Evolutionary conservation across 1,139 yeast genomes (phyloP), one percentile per base, ranked within the genome.

Genomic region (Protomyces lactucae-debilis): DNA sequence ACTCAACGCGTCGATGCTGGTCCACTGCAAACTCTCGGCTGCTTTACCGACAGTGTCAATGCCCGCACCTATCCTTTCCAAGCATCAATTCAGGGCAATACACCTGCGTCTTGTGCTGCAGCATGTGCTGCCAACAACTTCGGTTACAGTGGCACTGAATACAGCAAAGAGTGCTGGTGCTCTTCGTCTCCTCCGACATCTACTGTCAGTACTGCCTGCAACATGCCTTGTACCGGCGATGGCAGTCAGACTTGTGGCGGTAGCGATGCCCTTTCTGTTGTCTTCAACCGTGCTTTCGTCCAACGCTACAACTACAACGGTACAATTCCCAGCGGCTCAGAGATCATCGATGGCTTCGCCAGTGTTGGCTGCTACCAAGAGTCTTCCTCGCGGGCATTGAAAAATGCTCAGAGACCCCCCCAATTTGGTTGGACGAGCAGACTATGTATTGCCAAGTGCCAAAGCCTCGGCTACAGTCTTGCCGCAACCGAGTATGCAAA

Each of bases 141-240:
- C 35, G 54, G 16, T n/a, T 25, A 28, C 54, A 51, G 37, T 32
- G 54, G 37, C n/a, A 51, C 37, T n/a, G 54, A 32, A 23, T 43
- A 16, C 48, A 18, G 48, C 48, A 10, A 10, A 16, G 48, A 43
- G 12, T 43, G 48, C n/a, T 43, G 48, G 48, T 43, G 48, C n/a
- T 43, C 48, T 4, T 16, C 21, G 5, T n/a, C 21, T 4, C 23
- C 48, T 16, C 48, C 48, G 25, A 18, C 21, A 12, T 6, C 48
- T 12, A 10, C 48, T 2, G 4, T 5, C 25, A 36, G 55, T 23
- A 28, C 60, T 8, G 52, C 36, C 28, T 56, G 60, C 54, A 46
- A 18, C 35, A 14, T 37, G 36, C 12, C 60, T 16, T 56, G 60
- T n/a, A 39, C 48, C n/a, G 60, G 53, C n/a, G n/a, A 56, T 37